Base-by-base conservation (phyloP, 192 early-diverging fungal species). In the Dimargaris xerosporica region DNA sequence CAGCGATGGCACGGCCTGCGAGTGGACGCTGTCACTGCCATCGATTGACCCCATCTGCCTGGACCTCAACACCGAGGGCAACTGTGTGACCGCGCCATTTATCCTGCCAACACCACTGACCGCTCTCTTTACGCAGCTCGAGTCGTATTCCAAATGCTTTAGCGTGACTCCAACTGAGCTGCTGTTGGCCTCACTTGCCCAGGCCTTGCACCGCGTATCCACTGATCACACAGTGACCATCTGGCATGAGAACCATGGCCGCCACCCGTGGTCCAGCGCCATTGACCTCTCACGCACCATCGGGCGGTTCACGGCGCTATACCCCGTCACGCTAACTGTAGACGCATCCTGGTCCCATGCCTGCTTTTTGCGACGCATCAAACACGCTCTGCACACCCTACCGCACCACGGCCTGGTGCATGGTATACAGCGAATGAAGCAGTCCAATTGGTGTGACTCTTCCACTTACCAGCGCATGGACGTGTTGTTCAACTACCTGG, bases 401-500 rank as follows among this genome's bases (percentile, higher is more conserved):
- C 19, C 47, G 19, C 47, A 50, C 7, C 47, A 50, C 47, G 47
- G 47, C 25, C 25, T 50, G n/a, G n/a, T n/a, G n/a, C n/a, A n/a
- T n/a, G n/a, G n/a, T n/a, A n/a, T n/a, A n/a, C n/a, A n/a, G n/a
- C n/a, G n/a, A n/a, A n/a, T n/a, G n/a, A n/a, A n/a, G n/a, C n/a
- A n/a, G n/a, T n/a, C n/a, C n/a, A n/a, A n/a, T n/a, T n/a, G n/a
- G n/a, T n/a, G n/a, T n/a, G n/a, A n/a, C 19, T 17, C 19, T 50
- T 17, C 19, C 19, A 23, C 17, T 21, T 59, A 41, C 56, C 56
- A 42, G 2, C 56, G 31, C 56, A 19, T 2, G 12, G 56, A 59
- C 16, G 3, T 59, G 56, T 28, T 23, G 16, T 59, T 59, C 41
- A 59, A 59, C 23, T 59, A n/a, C 56, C 16, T 59, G 10, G 56